Evolutionary conservation across 306 rosid species (phyloP).

Genomic region (Cercis canadensis): DNA sequence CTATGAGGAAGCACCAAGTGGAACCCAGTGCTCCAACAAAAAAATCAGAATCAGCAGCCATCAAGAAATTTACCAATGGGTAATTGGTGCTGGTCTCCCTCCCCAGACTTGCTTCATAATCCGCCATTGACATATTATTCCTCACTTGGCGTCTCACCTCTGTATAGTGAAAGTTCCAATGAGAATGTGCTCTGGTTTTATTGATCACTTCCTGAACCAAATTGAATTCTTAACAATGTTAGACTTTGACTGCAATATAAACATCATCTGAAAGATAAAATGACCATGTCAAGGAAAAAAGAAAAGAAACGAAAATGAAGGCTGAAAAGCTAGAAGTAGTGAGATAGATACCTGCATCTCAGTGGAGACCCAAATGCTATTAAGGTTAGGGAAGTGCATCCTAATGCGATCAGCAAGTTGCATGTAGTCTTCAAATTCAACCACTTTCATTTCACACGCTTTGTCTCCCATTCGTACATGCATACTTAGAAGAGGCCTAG

Average conservation of each 20-base stretch:
- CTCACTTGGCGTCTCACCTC: constrained; percentile 66
- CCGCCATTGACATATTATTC: constrained; percentile 68
- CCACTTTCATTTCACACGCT: constrained; percentile 89
- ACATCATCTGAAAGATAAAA: no score
- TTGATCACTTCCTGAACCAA: constrained; percentile 71
- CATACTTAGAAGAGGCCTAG: constrained; percentile 83
- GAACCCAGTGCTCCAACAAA: constrained; percentile 93
- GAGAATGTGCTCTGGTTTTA: constrained; percentile 53
- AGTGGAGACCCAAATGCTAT: constrained; percentile 76
- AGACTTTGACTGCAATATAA: no score
- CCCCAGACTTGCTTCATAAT: constrained; percentile 76
- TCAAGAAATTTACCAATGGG: constrained; percentile 90
- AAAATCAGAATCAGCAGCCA: constrained; percentile 89
- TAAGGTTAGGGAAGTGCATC: constrained; percentile 73
- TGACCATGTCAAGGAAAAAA: no score
- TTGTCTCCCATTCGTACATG: constrained; percentile 96
- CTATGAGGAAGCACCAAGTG: constrained; percentile 88
- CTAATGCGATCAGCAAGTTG: constrained; percentile 66
- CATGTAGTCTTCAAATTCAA: constrained; percentile 80
- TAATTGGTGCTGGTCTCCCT: constrained; percentile 84
- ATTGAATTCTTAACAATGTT: no score
- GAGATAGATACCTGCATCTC: constrained; percentile 80
- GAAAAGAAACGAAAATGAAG: no score
- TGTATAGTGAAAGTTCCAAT: constrained; percentile 76
- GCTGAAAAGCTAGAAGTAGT: no score